Evolutionary conservation across 495 filamentous ascomycete genomes (phyloP).

Genomic region (Penicillium malachiteum): DNA sequence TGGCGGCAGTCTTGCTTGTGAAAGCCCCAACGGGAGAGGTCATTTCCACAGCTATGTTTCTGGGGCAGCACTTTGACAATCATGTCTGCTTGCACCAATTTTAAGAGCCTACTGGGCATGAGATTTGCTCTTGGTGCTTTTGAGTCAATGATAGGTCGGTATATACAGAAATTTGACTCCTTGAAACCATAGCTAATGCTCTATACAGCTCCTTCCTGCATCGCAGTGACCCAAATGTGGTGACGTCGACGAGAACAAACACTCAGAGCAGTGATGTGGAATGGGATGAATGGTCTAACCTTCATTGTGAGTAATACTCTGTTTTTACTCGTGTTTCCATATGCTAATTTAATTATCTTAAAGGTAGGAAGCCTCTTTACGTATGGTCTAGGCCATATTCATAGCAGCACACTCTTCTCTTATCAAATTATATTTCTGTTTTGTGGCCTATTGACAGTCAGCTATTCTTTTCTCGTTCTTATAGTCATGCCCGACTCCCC

Average conservation of each 20-base stretch:
- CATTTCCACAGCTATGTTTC: constrained; percentile 41
- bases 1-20: constrained; percentile 24
- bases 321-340: too few relatives aligned
- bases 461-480: not conserved
- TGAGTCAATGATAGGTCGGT: constrained; percentile 37
- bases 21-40: constrained; percentile 39
- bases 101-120: constrained; percentile 11
- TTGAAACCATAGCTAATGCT: not conserved
- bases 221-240: constrained; percentile 60
- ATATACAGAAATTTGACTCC: not conserved
- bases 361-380: constrained; percentile 41
- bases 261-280: constrained; percentile 52
- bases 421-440: constrained; percentile 16
- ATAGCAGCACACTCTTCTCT: constrained; percentile 36
- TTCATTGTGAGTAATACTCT: constrained; percentile 20
- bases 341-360: not conserved
- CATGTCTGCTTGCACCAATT: not conserved
- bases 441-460: constrained; percentile 18
- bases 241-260: constrained; percentile 56
- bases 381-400: constrained; percentile 57
- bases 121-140: constrained; percentile 59
- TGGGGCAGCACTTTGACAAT: constrained; percentile 6
- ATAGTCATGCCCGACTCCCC: not conserved
- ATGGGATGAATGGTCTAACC: constrained; percentile 50
- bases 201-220: constrained; percentile 45